Percentiles rank a stretch among this genome's conserved stretches.
phyloP scores from a whole-genome alignment of 1,284 basidiomycete species.

The Sanghuangporus sanghuang region DNA sequence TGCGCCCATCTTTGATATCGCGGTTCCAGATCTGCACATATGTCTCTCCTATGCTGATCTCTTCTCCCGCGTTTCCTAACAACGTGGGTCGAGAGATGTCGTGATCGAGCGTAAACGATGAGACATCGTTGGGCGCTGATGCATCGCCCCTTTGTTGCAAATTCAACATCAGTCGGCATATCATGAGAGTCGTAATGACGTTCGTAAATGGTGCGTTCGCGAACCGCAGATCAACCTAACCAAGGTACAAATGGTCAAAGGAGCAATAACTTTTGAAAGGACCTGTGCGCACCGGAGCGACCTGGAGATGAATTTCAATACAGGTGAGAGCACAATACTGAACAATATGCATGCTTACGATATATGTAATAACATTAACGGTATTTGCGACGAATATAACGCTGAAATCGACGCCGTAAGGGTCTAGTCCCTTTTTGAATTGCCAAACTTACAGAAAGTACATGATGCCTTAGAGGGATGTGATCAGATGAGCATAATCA shows the following conservation, averaged over 20 bases:
- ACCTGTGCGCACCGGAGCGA: constrained; percentile 4
- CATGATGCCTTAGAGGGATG: constrained; percentile 5
- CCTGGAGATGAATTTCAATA: not conserved
- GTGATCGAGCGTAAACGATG: not conserved
- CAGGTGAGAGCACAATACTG: not conserved
- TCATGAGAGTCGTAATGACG: constrained; percentile 9
- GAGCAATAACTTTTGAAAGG: not conserved
- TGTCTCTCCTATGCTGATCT: not conserved
- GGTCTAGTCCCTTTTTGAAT: not conserved
- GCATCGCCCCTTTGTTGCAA: not conserved
- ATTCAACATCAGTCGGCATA: constrained; percentile 12
- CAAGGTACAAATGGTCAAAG: not conserved
- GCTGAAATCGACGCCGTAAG: not conserved
- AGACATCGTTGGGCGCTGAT: not conserved
- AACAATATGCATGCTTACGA: not conserved
- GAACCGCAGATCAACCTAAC: constrained; percentile 2
- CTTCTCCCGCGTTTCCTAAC: constrained; percentile 1
- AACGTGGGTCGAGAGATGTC: not conserved
- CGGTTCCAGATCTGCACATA: not conserved
- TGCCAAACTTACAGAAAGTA: constrained; percentile 12
- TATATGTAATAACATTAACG: constrained; percentile 13
- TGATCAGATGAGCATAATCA: not conserved
- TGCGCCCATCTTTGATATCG: not conserved
- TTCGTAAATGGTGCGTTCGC: constrained; percentile 14
- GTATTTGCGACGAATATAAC: constrained; percentile 14